Conservation (phyloP, 1,284 basidiomycete genomes). For the Ceratobasidium sp. region DNA sequence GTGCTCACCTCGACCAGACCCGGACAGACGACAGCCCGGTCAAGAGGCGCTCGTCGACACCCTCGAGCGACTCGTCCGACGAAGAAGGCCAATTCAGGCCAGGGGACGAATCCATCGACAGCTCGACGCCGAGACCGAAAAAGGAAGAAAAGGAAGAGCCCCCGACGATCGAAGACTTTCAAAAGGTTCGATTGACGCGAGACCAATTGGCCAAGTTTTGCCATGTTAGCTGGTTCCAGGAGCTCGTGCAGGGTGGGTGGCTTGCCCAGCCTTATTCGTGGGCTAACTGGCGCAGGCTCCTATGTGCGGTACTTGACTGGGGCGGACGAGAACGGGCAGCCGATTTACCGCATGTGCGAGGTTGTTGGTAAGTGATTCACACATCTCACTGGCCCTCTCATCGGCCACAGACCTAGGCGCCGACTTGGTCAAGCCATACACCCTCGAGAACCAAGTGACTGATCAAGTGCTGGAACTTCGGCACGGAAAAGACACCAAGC, state of each 20-base stretch:
- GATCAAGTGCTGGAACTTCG: slow-evolving; percentile 71
- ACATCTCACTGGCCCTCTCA: slow-evolving; percentile 35
- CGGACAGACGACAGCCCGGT: slow-evolving; percentile 42
- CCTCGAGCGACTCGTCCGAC: slow-evolving; percentile 62
- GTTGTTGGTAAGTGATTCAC: slow-evolving; percentile 64
- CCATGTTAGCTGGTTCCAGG: slow-evolving; percentile 76
- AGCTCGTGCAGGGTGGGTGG: slow-evolving; percentile 71
- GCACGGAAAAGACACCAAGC: slow-evolving; percentile 66
- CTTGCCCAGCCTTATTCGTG: slow-evolving; percentile 43
- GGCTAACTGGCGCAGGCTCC: slow-evolving; percentile 58
- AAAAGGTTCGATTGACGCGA: slow-evolving; percentile 65
- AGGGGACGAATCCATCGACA: slow-evolving; percentile 64
- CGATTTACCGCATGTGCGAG: slow-evolving; percentile 85
- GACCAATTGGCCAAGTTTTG: slow-evolving; percentile 67
- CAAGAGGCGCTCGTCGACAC: slow-evolving; percentile 46
- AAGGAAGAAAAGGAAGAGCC: slow-evolving; percentile 57
- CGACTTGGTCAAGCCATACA: slow-evolving; percentile 70
- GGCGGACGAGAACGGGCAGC: slow-evolving; percentile 57
- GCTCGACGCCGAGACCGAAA: slow-evolving; percentile 49
- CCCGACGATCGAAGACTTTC: slow-evolving; percentile 62
- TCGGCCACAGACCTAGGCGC: slow-evolving; percentile 56
- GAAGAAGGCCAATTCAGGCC: slow-evolving; percentile 72
- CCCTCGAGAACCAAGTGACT: slow-evolving; percentile 68
- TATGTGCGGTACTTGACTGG: slow-evolving; percentile 83
- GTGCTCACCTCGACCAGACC: slow-evolving; percentile 30